Percentiles rank a stretch among this genome's conserved stretches.
Evolutionary conservation across 148 eudicot genomes (phyloP).

Genomic region (Vaccinium vitisidaea): DNA sequence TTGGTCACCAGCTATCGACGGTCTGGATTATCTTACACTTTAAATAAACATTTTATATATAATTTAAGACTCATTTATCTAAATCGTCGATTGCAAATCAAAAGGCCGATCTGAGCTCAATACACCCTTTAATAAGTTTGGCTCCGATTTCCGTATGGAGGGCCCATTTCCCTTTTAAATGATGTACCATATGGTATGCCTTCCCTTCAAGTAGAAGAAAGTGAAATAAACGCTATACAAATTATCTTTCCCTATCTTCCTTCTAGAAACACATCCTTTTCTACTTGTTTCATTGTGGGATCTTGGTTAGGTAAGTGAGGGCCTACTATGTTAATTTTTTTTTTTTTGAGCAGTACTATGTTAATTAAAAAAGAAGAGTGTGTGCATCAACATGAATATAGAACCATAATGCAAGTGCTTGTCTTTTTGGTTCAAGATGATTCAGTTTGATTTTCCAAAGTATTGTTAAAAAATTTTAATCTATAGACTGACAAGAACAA

Average conservation of each 20-base stretch:
- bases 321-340: background rate
- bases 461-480: background rate
- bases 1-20: too few species aligned
- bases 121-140: too few species aligned
- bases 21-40: too few species aligned
- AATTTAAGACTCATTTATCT: too few species aligned
- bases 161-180: too few species aligned
- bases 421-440: background rate
- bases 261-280: conserved; percentile 15
- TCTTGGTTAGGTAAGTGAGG: conserved; percentile 15
- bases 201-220: background rate
- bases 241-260: background rate
- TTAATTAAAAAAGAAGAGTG: background rate
- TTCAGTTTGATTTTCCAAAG: background rate
- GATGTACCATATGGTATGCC: background rate
- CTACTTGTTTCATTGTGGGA: background rate
- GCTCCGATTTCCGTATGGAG: too few species aligned
- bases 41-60: too few species aligned
- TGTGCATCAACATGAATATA: background rate
- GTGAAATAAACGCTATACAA: background rate
- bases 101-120: too few species aligned
- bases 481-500: background rate
- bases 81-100: too few species aligned
- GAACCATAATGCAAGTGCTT: background rate
- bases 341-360: too few species aligned